Base-by-base conservation (phyloP, 768 basidiomycete genomes). In the Inosperma sp. region DNA sequence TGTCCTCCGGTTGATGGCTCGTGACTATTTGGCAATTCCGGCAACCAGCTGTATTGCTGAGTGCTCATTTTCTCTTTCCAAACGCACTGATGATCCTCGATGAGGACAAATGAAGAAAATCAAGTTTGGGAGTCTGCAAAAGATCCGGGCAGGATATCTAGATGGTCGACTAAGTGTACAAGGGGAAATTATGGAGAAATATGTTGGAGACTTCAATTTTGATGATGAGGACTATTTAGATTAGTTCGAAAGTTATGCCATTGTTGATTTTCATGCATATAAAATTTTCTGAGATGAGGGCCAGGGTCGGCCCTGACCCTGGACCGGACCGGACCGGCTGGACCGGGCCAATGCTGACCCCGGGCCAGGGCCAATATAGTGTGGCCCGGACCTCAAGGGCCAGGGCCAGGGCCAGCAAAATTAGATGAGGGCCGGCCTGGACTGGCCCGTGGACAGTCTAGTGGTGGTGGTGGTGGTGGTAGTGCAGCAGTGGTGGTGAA, bases 21-120 rank as follows among this genome's bases (percentile, higher is more conserved):
- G 23, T 21, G 51, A 52, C 19, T 47, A 47, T 22, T 44, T 52
- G 13, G 36, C 34, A n/a, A 48, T 52, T 6, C 44, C 51, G 19
- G 51, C 45, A n/a, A 25, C 44, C 1, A 52, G 51, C 19, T 35
- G 30, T 19, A 43, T 52, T 19, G 39, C 45, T 30, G 44, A 56
- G 45, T 19, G 37, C 14, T 43, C 45, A 1, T 56, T 56, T 22
- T 56, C 54, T 17, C 36, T 56, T 39, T 56, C 54, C 3, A 46
- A 19, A 16, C 22, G 39, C 2, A 56, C 54, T 35, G 51, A 56
- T 56, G 50, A 56, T 29, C 51, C 54, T 17, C 21, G 35, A 14
- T 14, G 36, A 8, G 6, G 42, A 17, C n/a, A 34, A 16, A 45
- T 55, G 49, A 22, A 26, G 23, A 31, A 27, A 8, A 26, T 5